These are phyloP conservation scores for Sphaceloma murrayae DNA, from an alignment of 2,329 filamentous ascomycete species.

Conservation along the genomic window DNA sequence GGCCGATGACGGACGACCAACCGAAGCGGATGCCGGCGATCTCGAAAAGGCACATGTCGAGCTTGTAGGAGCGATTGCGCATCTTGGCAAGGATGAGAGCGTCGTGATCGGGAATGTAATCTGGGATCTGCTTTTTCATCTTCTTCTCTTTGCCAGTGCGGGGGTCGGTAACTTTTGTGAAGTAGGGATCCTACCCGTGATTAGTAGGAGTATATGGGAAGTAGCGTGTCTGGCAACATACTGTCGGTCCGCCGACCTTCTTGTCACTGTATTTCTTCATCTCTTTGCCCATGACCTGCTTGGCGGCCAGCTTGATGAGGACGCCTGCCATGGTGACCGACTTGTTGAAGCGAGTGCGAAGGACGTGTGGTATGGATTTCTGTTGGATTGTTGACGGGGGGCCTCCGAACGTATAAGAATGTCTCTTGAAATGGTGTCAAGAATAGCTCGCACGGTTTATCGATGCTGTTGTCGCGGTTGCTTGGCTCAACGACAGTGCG, in stretches of 20 bases:
- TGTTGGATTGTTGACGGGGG: not conserved
- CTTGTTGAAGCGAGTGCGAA: not conserved
- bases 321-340: slow-evolving; percentile 34
- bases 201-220: slow-evolving; percentile 14
- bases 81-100: slow-evolving; percentile 73
- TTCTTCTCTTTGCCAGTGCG: slow-evolving; percentile 68
- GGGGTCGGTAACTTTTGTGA: slow-evolving; percentile 69
- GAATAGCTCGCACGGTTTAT: slow-evolving; percentile 10
- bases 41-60: slow-evolving; percentile 78
- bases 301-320: slow-evolving; percentile 41
- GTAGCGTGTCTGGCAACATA: slow-evolving; percentile 24
- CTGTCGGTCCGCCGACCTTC: slow-evolving; percentile 33
- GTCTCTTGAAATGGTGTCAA: not conserved
- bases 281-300: slow-evolving; percentile 40
- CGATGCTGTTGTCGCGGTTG: slow-evolving; percentile 11
- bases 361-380: slow-evolving; percentile 1
- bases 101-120: slow-evolving; percentile 75
- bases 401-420: not conserved
- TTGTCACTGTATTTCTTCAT: slow-evolving; percentile 41
- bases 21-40: slow-evolving; percentile 76
- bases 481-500: slow-evolving; percentile 7
- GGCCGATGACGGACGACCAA: slow-evolving; percentile 76
- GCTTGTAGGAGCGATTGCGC: slow-evolving; percentile 71
- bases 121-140: slow-evolving; percentile 72
- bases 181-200: slow-evolving; percentile 68